These are phyloP conservation scores for Raphanus hybrid DNA, from an alignment of 441 rosid genomes.

Conservation along the genomic window DNA sequence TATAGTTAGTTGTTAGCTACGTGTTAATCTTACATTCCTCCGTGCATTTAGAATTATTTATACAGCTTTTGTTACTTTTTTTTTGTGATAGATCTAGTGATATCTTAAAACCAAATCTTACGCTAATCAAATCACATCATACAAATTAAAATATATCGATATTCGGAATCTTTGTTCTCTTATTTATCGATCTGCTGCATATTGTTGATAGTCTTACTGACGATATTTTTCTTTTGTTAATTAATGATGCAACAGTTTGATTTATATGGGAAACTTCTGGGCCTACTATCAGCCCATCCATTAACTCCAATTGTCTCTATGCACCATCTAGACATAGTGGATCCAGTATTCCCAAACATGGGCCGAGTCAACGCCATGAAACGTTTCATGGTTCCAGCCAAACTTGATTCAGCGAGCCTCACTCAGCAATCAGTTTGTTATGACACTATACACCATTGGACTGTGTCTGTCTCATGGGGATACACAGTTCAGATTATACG, in stretches of 20 bases:
- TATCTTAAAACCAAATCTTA: background rate
- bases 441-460: constrained; percentile 59
- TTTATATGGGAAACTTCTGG: constrained; percentile 61
- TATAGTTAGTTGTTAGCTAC: constrained; percentile 22
- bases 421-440: constrained; percentile 81
- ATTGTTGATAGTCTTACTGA: background rate
- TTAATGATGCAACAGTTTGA: constrained; percentile 52
- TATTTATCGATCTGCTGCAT: background rate
- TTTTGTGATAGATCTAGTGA: constrained; percentile 14
- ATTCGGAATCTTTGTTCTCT: constrained; percentile 15
- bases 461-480: constrained; percentile 79
- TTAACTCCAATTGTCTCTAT: constrained; percentile 62
- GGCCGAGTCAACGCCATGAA: constrained; percentile 57
- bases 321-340: constrained; percentile 75
- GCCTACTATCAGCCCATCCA: constrained; percentile 81
- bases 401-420: constrained; percentile 65
- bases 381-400: constrained; percentile 49
- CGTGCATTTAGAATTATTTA: background rate
- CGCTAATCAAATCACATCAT: background rate
- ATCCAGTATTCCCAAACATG: constrained; percentile 71
- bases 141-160: constrained; percentile 15
- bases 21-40: constrained; percentile 25
- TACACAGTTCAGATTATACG: constrained; percentile 61
- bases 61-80: background rate
- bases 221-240: background rate